Evolutionary conservation across 306 rosid genomes (phyloP).

Genomic region (Mucuna pruriens): DNA sequence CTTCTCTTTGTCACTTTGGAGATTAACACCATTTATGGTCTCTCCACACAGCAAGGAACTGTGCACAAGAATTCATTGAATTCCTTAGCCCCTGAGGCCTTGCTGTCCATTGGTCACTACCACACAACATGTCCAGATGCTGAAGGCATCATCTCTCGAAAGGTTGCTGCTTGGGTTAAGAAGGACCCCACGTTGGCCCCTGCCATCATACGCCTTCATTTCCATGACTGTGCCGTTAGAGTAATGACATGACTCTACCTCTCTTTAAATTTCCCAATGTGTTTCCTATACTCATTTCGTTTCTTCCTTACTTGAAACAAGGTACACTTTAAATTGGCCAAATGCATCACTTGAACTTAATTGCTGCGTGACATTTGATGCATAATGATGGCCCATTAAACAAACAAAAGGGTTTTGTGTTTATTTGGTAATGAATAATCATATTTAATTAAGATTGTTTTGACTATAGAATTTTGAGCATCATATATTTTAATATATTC

Average conservation of each 20-base stretch:
- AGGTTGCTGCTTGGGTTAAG: conserved; percentile 62
- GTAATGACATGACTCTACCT: conserved; percentile 48
- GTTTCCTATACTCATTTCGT: not conserved
- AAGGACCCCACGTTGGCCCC: conserved; percentile 77
- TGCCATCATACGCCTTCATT: conserved; percentile 75
- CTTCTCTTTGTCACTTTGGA: conserved; percentile 46
- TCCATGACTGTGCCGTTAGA: conserved; percentile 82
- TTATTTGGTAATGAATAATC: conserved; percentile 1
- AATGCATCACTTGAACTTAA: not conserved
- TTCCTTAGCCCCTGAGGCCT: conserved; percentile 38
- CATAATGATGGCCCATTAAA: not conserved
- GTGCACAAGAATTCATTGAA: not conserved
- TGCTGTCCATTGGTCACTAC: conserved; percentile 60
- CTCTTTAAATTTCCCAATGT: conserved; percentile 9
- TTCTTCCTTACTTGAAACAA: not conserved
- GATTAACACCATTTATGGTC: conserved; percentile 26
- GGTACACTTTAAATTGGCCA: not conserved
- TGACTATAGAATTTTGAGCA: too few relatives aligned
- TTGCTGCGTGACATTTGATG: not conserved
- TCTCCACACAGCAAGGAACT: conserved; percentile 18
- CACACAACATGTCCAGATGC: conserved; percentile 63
- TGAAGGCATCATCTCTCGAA: conserved; percentile 69
- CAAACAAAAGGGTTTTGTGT: not conserved
- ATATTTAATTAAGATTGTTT: not conserved
- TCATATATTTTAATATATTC: too few relatives aligned